These are phyloP conservation scores for Gryganskiella cystojenkinii DNA, from an alignment of 192 early-diverging fungal species.

Conservation along the genomic window DNA sequence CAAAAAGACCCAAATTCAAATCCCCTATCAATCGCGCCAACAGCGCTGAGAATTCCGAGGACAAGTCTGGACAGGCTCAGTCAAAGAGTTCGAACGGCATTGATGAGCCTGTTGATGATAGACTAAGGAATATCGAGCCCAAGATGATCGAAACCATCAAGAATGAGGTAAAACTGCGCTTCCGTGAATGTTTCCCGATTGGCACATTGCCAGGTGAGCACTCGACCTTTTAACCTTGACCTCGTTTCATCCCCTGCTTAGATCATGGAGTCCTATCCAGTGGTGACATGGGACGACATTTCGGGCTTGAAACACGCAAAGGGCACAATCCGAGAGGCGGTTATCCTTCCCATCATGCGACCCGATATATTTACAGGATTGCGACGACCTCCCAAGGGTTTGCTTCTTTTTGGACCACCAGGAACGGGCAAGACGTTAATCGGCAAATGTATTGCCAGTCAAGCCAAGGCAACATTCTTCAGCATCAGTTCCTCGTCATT, in stretches of 20 bases:
- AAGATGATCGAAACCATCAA: slow-evolving; percentile 89
- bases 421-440: slow-evolving; percentile 92
- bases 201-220: not conserved
- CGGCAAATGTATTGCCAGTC: slow-evolving; percentile 87
- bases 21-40: slow-evolving; percentile 54
- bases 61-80: not conserved
- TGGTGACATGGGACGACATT: slow-evolving; percentile 87
- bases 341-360: slow-evolving; percentile 82
- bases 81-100: slow-evolving; percentile 9
- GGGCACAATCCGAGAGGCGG: slow-evolving; percentile 78
- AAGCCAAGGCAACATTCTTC: slow-evolving; percentile 92
- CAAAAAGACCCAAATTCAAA: slow-evolving; percentile 59
- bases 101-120: slow-evolving; percentile 68
- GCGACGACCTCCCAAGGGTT: slow-evolving; percentile 82
- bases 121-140: slow-evolving; percentile 87
- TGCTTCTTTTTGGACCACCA: slow-evolving; percentile 91
- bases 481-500: slow-evolving; percentile 90
- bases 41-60: slow-evolving; percentile 8
- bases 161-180: slow-evolving; percentile 70
- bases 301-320: slow-evolving; percentile 89
- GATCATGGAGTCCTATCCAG: slow-evolving; percentile 71
- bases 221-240: not conserved
- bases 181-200: not conserved
- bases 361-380: slow-evolving; percentile 89
- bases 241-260: not conserved